These are phyloP conservation scores for Candida dendrica DNA, from an alignment of 805 yeast genomes.

Conservation along the genomic window DNA sequence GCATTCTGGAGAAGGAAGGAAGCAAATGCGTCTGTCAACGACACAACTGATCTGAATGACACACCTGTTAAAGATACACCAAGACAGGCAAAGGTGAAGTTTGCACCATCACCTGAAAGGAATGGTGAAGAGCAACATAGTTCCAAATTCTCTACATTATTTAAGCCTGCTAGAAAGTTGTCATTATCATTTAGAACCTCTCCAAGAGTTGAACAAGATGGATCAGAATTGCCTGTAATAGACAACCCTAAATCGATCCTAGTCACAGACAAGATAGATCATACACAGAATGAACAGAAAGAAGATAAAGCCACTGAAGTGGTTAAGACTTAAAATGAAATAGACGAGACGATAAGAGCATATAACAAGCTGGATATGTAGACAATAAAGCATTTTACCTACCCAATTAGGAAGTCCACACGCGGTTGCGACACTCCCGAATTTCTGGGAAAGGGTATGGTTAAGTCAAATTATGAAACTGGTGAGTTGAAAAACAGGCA, in stretches of 20 bases:
- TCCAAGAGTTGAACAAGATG: not conserved
- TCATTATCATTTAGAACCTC: not conserved
- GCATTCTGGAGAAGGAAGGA: not conserved
- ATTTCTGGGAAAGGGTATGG: not conserved
- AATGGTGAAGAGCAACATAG: not conserved
- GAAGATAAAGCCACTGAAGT: too few species aligned
- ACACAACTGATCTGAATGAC: not conserved
- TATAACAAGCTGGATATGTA: too few species aligned
- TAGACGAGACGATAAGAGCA: too few species aligned
- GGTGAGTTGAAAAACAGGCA: too few species aligned
- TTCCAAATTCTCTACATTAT: not conserved
- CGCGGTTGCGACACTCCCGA: not conserved
- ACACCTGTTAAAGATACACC: not conserved
- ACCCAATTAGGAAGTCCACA: not conserved
- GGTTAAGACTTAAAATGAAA: too few species aligned
- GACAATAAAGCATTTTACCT: not conserved
- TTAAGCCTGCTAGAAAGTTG: not conserved
- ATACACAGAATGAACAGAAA: too few species aligned
- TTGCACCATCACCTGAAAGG: constrained; percentile 13
- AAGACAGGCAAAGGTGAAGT: constrained; percentile 7
- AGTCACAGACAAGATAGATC: too few species aligned
- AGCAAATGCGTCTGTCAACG: not conserved
- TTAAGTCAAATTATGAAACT: too few species aligned
- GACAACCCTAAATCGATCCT: not conserved
- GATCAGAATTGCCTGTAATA: not conserved